phyloP scores from a whole-genome alignment of 345 rosid genomes.

The Tarenaya hassleriana region DNA sequence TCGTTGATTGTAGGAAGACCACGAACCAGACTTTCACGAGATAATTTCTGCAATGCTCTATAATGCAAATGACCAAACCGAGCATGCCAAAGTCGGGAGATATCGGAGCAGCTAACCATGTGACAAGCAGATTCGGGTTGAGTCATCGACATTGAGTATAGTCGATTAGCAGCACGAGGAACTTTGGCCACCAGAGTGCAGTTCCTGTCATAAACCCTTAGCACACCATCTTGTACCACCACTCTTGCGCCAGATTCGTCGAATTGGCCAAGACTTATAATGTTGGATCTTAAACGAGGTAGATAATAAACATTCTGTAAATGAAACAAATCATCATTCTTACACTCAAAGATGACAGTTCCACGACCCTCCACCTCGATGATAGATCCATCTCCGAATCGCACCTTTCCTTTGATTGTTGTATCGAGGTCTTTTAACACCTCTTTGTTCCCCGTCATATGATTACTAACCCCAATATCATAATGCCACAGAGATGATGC shows the following conservation, averaged over 20 bases:
- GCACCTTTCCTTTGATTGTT: background rate
- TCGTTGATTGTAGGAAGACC: background rate
- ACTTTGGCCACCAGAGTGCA: background rate
- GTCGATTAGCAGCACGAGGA: background rate
- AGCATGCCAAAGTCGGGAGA: background rate
- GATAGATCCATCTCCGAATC: background rate
- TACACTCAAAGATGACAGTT: background rate
- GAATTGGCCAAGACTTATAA: background rate
- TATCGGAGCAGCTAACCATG: background rate
- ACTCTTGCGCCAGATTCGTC: background rate
- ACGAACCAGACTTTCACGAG: background rate
- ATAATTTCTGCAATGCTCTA: background rate
- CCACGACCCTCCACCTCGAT: background rate
- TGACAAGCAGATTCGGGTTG: background rate
- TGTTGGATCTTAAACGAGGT: background rate
- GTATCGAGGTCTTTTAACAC: background rate
- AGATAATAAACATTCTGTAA: background rate
- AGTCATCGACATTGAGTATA: background rate
- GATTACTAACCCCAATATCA: no score
- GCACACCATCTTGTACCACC: background rate
- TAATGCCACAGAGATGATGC: no score
- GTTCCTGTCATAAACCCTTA: background rate
- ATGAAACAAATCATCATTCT: background rate
- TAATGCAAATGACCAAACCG: background rate
- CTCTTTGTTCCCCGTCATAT: background rate